phyloP scores from a whole-genome alignment of 2,329 filamentous ascomycete species.

The Orbilia ellipsospora region DNA sequence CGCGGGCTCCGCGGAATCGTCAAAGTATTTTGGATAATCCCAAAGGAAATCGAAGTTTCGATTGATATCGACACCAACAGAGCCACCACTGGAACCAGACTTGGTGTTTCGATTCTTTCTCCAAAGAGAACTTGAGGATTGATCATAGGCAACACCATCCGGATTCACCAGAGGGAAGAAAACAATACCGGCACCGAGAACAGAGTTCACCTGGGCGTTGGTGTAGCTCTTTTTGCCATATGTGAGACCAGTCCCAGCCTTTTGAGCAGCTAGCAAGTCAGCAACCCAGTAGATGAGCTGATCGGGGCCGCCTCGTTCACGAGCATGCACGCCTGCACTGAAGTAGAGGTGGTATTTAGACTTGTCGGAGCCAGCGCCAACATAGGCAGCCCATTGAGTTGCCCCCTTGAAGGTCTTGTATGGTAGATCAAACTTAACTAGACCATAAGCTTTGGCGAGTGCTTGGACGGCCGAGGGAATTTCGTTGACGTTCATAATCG shows the following conservation, averaged over 20 bases:
- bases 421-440: constrained; percentile 64
- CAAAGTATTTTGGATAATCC: constrained; percentile 67
- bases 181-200: constrained; percentile 68
- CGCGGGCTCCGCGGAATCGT: constrained; percentile 61
- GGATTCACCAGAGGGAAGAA: constrained; percentile 69
- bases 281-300: constrained; percentile 70
- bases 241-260: constrained; percentile 65
- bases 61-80: constrained; percentile 68
- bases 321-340: constrained; percentile 69
- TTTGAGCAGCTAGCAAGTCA: constrained; percentile 69
- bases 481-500: constrained; percentile 66
- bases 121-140: constrained; percentile 67
- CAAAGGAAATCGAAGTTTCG: constrained; percentile 71
- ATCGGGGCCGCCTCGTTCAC: constrained; percentile 70
- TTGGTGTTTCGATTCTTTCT: constrained; percentile 69
- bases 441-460: constrained; percentile 63
- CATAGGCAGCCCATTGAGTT: constrained; percentile 63
- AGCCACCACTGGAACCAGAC: constrained; percentile 60
- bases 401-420: constrained; percentile 65
- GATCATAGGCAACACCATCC: constrained; percentile 68
- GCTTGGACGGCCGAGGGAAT: constrained; percentile 65
- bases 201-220: constrained; percentile 67
- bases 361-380: constrained; percentile 64
- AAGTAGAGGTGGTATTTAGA: constrained; percentile 67
- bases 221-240: constrained; percentile 69